Base-by-base conservation (phyloP, 2,329 filamentous ascomycete genomes). In the Clarireedia hainanense region DNA sequence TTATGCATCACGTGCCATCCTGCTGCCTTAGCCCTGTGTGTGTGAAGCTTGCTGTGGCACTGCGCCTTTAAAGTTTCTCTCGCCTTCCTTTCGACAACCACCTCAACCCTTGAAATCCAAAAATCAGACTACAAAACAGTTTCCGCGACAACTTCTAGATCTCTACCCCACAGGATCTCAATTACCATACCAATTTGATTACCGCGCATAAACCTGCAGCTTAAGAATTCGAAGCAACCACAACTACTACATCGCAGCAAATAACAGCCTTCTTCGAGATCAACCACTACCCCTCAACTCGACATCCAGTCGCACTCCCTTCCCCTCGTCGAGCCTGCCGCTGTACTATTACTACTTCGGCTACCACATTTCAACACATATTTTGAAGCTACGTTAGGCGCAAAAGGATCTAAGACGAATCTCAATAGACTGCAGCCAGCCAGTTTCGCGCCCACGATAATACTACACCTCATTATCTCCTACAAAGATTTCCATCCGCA, bases 111-210 rank as follows among this genome's bases (percentile, higher is more conserved):
- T n/a, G 39, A 46, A 42, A 50, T 37, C 40, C 27, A 37, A 42
- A 37, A 26, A 14, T 26, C 23, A 50, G 20, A 27, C 26, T 34
- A 43, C 26, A 26, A 55, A 40, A 36, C 12, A 23, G 9, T 34
- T 46, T 26, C 26, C 24, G 23, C 20, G n/a, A 50, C 45, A 48
- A 43, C 15, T 43, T 20, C 27, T 43, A 37, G 52, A 55, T 55
- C 46, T 43, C 37, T 50, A 43, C 12, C 20, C 10, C 15, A 50
- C 7, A 34, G 23, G 46, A 55, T 55, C 46, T 20, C 17, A 50
- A 50, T 26, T 50, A 43, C 24, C 39, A 59, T 27, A 27, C 47
- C 59, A 63, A 63, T 60, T 61, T 56, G 17, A 60, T 55, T 39
- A 45, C 55, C 58, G 56, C 57, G 56, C 56, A 55, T 45, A 57